Evolutionary conservation across 2,329 filamentous ascomycete genomes (phyloP), one percentile per base, ranked within the genome.

Genomic region (Clathrospora elynae): DNA sequence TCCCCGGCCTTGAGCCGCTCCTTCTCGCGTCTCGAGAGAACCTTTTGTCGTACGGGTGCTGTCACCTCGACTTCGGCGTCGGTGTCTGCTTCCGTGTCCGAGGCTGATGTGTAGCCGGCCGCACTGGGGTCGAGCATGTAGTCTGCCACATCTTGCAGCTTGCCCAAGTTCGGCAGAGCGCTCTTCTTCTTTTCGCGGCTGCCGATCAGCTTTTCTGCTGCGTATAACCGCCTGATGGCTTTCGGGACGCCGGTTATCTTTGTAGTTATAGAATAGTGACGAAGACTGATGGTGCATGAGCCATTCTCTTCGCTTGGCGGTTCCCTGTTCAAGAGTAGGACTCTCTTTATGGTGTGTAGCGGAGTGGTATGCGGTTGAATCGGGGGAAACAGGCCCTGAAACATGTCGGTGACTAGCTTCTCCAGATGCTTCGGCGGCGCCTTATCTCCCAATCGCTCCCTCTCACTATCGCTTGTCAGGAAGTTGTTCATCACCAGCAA

Each of bases 401-500:
- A 99, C 62, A 96, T 85, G 31, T 90, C 95, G 2, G 91, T 97
- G 2, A 90, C 85, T 20, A 99, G 84, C 16, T 87, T 86, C 73
- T 99, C 93, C 63, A 99, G 87, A 59, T 96, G 91, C 66, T 90
- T 95, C 4, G 92, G 90, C n/a, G 95, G 85, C 49, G 86, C 83
- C 14, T 83, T 81, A 42, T 67, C 66, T 18, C 62, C 64, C 8
- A 70, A 31, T 12, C 42, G 35, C 32, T 65, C 62, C n/a, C 65
- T 49, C 13, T 62, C 56, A 6, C 53, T 41, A 13, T 78, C 77
- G 18, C 86, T 80, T 3, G 84, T 86, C 25, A 82, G 82, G 71
- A 99, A 96, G 71, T 96, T 96, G 75, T 99, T 99, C 93, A 99
- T 97, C 55, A 99, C 93, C 30, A 99, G 81, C 75, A 97, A 73